Percentiles rank a stretch among this genome's conserved stretches.
phyloP scores from a whole-genome alignment of 1,284 basidiomycete genomes.

The Salmacisia buchloeana region DNA sequence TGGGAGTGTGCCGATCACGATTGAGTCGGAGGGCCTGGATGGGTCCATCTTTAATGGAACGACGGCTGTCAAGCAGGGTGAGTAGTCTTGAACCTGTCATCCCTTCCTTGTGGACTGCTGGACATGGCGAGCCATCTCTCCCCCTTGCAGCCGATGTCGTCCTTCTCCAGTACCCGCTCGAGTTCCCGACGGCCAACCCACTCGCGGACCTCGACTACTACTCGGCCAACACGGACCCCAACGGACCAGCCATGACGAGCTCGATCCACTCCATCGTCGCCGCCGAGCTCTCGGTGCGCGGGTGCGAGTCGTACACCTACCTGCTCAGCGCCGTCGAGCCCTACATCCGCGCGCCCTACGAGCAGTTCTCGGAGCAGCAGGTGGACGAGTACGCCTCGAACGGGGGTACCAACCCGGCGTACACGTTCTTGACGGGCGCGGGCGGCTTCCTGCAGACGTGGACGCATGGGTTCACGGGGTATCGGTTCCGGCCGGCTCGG shows the following conservation, averaged over 20 bases:
- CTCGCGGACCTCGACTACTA: constrained; percentile 32
- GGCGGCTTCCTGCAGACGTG: constrained; percentile 21
- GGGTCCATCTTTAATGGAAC: constrained; percentile 21
- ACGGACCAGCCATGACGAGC: constrained; percentile 41
- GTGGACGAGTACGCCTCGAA: constrained; percentile 23
- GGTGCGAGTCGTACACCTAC: constrained; percentile 36
- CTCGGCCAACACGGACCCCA: constrained; percentile 17
- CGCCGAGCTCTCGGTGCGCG: constrained; percentile 21
- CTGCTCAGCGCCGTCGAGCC: constrained; percentile 26
- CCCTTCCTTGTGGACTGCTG: background rate
- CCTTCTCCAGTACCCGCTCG: constrained; percentile 37
- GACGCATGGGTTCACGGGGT: constrained; percentile 40
- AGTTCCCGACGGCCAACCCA: constrained; percentile 18
- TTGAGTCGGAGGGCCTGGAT: constrained; percentile 31
- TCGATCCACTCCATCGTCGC: constrained; percentile 30
- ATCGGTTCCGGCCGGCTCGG: constrained; percentile 22
- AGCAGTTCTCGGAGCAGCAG: constrained; percentile 38
- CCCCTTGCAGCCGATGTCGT: constrained; percentile 28
- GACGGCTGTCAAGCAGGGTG: constrained; percentile 31
- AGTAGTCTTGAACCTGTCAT: background rate
- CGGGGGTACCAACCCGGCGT: constrained; percentile 34
- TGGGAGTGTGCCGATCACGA: constrained; percentile 19
- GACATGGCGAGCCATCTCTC: background rate
- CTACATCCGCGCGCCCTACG: constrained; percentile 32
- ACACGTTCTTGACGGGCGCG: constrained; percentile 39